phyloP scores from a whole-genome alignment of 495 filamentous ascomycete genomes.

The Saxispiralis lemnorum region DNA sequence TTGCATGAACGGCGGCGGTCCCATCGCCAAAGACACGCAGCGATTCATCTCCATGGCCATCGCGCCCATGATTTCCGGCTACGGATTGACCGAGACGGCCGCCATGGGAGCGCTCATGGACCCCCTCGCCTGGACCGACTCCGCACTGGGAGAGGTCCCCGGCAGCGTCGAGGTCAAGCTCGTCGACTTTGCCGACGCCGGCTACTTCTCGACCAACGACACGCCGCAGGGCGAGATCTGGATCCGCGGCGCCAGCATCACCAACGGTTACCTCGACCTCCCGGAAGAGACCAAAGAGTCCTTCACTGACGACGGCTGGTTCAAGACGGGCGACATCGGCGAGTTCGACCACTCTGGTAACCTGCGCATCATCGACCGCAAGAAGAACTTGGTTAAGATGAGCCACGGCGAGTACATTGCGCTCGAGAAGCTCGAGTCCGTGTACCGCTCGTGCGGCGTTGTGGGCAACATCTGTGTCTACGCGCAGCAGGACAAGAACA shows the following conservation, averaged over 20 bases:
- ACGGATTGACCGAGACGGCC: constrained; percentile 85
- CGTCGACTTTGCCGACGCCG: constrained; percentile 86
- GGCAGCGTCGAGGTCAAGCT: constrained; percentile 77
- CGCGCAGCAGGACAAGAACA: constrained; percentile 60
- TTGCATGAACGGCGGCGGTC: constrained; percentile 29
- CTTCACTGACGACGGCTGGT: constrained; percentile 69
- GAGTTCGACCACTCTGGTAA: constrained; percentile 73
- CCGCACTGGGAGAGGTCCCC: constrained; percentile 66
- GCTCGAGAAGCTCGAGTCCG: constrained; percentile 91
- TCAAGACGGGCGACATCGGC: constrained; percentile 89
- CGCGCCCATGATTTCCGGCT: constrained; percentile 42
- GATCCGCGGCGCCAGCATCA: constrained; percentile 67
- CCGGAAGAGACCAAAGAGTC: constrained; percentile 65
- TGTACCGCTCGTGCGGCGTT: constrained; percentile 71
- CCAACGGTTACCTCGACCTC: constrained; percentile 60
- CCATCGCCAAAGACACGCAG: constrained; percentile 27
- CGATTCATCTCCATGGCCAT: constrained; percentile 29
- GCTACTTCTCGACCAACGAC: constrained; percentile 70
- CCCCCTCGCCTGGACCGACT: constrained; percentile 73
- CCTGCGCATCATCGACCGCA: constrained; percentile 80
- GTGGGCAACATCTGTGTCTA: constrained; percentile 94
- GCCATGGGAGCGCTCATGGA: constrained; percentile 89
- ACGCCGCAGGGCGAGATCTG: constrained; percentile 91
- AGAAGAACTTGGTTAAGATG: constrained; percentile 97
- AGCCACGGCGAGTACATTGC: constrained; percentile 95